Conservation (phyloP, 139 green algal species). For the Volvox africanus region DNA sequence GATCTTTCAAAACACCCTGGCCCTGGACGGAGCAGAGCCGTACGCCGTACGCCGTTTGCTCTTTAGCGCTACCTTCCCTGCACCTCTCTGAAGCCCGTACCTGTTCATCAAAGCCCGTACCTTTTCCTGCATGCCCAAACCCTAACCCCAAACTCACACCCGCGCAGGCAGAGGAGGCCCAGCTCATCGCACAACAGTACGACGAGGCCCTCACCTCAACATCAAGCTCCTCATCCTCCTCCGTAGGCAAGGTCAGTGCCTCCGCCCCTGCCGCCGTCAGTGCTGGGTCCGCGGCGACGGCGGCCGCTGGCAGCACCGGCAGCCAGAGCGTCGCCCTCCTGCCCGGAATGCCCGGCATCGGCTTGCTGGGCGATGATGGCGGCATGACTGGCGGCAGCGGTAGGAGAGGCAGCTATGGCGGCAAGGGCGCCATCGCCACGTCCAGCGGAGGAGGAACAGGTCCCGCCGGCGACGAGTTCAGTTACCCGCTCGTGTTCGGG, state of each 20-base stretch:
- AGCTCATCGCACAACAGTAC: slow-evolving; percentile 12
- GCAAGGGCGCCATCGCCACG: neutral
- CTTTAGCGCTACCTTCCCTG: too few relatives aligned
- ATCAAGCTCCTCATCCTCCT: neutral
- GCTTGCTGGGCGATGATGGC: neutral
- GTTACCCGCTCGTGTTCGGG: slow-evolving; percentile 34
- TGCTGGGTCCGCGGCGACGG: too few relatives aligned
- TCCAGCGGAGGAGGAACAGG: neutral
- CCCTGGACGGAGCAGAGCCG: too few relatives aligned
- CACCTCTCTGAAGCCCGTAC: too few relatives aligned
- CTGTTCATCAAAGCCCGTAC: too few relatives aligned
- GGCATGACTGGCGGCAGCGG: neutral
- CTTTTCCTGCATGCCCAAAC: too few relatives aligned
- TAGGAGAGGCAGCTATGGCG: neutral
- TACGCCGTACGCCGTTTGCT: too few relatives aligned
- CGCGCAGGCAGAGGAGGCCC: slow-evolving; percentile 31
- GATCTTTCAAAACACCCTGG: too few relatives aligned
- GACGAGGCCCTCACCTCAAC: neutral
- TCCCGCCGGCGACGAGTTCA: neutral
- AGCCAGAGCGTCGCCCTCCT: neutral
- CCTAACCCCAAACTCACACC: too few relatives aligned
- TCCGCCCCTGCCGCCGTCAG: neutral
- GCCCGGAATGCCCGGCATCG: neutral
- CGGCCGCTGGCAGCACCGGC: neutral
- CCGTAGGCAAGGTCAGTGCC: too few relatives aligned